Evolutionary conservation across 371 early-diverging fungal species (phyloP), one percentile per base, ranked within the genome.

Genomic region (Umbelopsis sp.): DNA sequence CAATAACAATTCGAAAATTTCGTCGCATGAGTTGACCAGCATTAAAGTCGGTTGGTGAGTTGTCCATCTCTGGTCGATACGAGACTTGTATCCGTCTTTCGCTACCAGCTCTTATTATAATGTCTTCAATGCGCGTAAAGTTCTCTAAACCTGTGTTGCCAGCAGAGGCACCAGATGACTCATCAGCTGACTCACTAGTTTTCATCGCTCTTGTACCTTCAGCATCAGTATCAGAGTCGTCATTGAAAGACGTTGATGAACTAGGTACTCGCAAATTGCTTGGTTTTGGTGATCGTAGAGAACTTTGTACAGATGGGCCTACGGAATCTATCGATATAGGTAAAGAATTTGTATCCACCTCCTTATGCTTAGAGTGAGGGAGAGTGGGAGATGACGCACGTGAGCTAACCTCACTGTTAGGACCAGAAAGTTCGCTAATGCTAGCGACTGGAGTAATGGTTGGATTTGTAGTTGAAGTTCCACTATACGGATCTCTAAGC

Each of bases 1-100:
- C 82, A 16, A 98, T 77, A 6, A 86, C 81, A 25, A 96, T 86
- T n/a, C 91, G 80, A 71, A 97, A 98, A 9, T 88, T 89, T 65
- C 93, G 86, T 44, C 86, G 80, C 57, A 84, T 80, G 25, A 98
- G 77, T 52, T 90, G 87, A 1, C 97, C 95, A 8, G 92, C 93
- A 72, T 94, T 83, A 72, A 84, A 87, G 72, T 90, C 80, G 46
- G 77, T 78, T 38, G 82, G 73, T 11, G 84, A 83, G 11, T 75
- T 69, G 63, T 94, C 91, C 66, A 85, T 81, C 69, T 87, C 80
- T 2, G 96, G 93, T 25, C 89, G 75, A 73, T 92, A 95, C 37
- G 91, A 92, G 6, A 97, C 91, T 69, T 91, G 89, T 20, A 98
- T 87, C 0, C 87, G 86, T 24, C 94, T 85, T 71, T 96, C 96